Percentiles rank a stretch among this genome's conserved stretches.
These are phyloP conservation scores for Hypoxylon subgilvum DNA, from an alignment of 495 filamentous ascomycete species.

Conservation along the genomic window DNA sequence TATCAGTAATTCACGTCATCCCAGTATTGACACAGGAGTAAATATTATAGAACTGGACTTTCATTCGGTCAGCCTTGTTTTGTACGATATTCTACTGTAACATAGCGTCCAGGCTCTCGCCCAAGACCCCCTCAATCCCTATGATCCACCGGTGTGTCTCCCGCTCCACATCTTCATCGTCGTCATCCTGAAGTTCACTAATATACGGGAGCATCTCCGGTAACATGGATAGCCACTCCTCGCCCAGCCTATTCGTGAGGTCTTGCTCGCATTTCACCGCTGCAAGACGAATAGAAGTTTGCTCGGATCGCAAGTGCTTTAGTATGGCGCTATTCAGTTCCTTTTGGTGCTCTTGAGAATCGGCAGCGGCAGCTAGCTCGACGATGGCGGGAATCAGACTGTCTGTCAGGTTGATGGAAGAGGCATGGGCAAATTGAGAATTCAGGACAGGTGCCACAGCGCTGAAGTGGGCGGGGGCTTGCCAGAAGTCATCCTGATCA, in stretches of 20 bases:
- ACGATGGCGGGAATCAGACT: constrained; percentile 65
- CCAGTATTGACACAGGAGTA: no score
- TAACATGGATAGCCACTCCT: constrained; percentile 88
- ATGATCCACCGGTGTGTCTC: constrained; percentile 87
- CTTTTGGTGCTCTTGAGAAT: constrained; percentile 87
- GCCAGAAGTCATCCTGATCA: constrained; percentile 84
- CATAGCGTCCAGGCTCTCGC: constrained; percentile 88
- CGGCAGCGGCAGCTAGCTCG: constrained; percentile 77
- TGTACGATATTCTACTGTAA: constrained; percentile 64
- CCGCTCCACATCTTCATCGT: constrained; percentile 87
- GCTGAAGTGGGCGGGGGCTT: constrained; percentile 82
- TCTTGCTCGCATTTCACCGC: constrained; percentile 79
- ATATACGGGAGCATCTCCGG: constrained; percentile 96
- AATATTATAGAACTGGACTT: no score
- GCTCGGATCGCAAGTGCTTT: constrained; percentile 73
- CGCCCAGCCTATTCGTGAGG: constrained; percentile 77
- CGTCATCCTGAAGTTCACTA: constrained; percentile 92
- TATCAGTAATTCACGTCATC: no score
- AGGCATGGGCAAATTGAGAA: constrained; percentile 67
- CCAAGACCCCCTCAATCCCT: constrained; percentile 82
- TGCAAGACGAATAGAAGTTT: constrained; percentile 70
- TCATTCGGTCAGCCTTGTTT: no score
- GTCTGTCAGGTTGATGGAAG: constrained; percentile 44
- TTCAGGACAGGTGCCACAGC: constrained; percentile 71
- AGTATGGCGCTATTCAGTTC: constrained; percentile 78